A percentile compares a stretch with the other conserved stretches of the same genome.
These are phyloP conservation scores for Hylodesmum podocarpum DNA, from an alignment of 306 rosid genomes.

Conservation along the genomic window DNA sequence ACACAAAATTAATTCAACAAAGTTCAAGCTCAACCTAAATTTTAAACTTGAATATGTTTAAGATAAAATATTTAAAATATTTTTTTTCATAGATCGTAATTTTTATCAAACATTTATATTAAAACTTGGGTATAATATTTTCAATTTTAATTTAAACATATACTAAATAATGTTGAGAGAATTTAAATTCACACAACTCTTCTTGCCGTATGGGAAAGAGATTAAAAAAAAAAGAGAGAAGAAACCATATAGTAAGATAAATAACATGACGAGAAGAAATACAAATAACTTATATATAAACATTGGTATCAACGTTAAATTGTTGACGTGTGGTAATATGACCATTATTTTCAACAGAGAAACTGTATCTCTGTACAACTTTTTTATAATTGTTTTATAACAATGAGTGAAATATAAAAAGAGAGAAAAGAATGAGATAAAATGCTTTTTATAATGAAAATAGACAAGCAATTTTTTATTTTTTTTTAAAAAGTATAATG, in stretches of 20 bases:
- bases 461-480: neutral
- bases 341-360: neutral
- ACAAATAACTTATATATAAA: neutral
- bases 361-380: neutral
- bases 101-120: too few relatives aligned
- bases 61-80: too few relatives aligned
- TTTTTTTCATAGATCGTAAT: too few relatives aligned
- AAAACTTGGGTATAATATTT: too few relatives aligned
- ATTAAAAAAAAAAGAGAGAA: neutral
- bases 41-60: neutral
- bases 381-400: neutral
- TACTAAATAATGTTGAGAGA: neutral
- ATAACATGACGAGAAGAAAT: neutral
- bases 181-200: neutral
- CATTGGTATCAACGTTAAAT: neutral
- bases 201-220: neutral
- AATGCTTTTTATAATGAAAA: neutral
- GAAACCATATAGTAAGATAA: neutral
- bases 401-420: neutral
- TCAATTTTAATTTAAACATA: too few relatives aligned
- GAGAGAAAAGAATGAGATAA: neutral
- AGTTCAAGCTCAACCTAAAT: neutral
- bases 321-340: neutral
- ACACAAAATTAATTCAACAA: conserved; percentile 5
- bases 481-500: neutral